A percentile compares a stretch with the other conserved stretches of the same genome.
Evolutionary conservation across 495 filamentous ascomycete species (phyloP).

Genomic region (Mytilinidion resinicola): DNA sequence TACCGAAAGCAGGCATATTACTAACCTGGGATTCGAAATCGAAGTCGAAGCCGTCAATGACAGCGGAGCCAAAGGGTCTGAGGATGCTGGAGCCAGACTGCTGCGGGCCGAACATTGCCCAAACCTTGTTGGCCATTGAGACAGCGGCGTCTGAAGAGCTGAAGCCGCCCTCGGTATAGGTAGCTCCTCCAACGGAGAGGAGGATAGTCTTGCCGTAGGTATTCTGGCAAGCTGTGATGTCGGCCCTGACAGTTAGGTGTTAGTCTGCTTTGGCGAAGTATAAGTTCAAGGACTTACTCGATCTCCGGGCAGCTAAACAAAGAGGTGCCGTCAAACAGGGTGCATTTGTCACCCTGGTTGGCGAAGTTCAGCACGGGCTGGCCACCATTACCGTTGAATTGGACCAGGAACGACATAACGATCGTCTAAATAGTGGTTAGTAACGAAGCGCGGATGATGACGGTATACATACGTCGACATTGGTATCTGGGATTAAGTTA

Average conservation of each 20-base stretch:
- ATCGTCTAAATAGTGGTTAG: too few species aligned
- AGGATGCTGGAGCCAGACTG: conserved; percentile 16
- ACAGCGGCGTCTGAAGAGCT: conserved; percentile 14
- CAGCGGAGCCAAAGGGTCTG: conserved; percentile 25
- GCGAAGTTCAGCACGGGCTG: conserved; percentile 55
- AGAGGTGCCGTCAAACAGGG: conserved; percentile 48
- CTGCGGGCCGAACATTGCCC: conserved; percentile 26
- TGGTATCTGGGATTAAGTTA: conserved; percentile 24
- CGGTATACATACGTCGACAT: conserved; percentile 27
- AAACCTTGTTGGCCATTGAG: conserved; percentile 20
- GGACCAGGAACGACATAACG: conserved; percentile 48
- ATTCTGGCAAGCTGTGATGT: conserved; percentile 32
- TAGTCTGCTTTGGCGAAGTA: background rate
- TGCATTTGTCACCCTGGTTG: conserved; percentile 53
- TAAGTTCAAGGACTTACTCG: conserved; percentile 40
- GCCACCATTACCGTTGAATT: conserved; percentile 41
- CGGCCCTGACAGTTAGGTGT: conserved; percentile 15
- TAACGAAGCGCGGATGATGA: too few species aligned
- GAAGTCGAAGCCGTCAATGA: conserved; percentile 31
- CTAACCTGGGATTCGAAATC: conserved; percentile 27
- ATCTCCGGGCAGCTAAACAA: conserved; percentile 58
- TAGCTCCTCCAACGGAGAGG: conserved; percentile 28
- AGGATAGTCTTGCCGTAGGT: conserved; percentile 28
- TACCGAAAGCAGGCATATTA: conserved; percentile 24
- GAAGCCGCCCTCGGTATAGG: conserved; percentile 30